Evolutionary conservation across 2,329 filamentous ascomycete genomes (phyloP).

Genomic region (Lachnellula subtilissima): DNA sequence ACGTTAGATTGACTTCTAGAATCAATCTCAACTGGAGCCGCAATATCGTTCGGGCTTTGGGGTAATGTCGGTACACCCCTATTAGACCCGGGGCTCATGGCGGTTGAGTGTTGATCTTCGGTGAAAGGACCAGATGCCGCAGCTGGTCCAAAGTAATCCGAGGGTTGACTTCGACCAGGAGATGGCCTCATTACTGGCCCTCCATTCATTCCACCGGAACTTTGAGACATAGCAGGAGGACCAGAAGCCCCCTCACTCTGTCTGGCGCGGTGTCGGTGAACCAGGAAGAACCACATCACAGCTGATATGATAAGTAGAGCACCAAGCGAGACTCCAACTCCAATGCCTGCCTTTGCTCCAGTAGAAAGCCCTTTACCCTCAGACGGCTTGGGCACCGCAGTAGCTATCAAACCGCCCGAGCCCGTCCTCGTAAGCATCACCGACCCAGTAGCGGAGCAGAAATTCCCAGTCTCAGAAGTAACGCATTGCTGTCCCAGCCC

Average conservation of each 20-base stretch:
- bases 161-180: constrained; percentile 2
- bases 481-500: constrained; percentile 41
- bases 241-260: constrained; percentile 14
- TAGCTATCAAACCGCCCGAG: constrained; percentile 30
- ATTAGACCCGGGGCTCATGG: constrained; percentile 31
- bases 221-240: constrained; percentile 16
- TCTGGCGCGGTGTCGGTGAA: constrained; percentile 32
- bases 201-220: constrained; percentile 8
- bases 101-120: constrained; percentile 16
- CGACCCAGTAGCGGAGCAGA: constrained; percentile 35
- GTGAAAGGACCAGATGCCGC: constrained; percentile 42
- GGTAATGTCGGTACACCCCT: constrained; percentile 42
- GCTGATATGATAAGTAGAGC: constrained; percentile 39
- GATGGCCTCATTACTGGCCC: neutral
- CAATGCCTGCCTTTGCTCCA: constrained; percentile 54
- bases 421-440: constrained; percentile 28
- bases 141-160: constrained; percentile 32
- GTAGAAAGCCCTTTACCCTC: constrained; percentile 35
- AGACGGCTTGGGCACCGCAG: constrained; percentile 20
- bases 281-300: constrained; percentile 45
- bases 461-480: constrained; percentile 32
- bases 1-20: constrained; percentile 26
- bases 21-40: constrained; percentile 51
- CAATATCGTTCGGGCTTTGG: constrained; percentile 45
- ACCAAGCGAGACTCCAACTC: constrained; percentile 45